phyloP scores from a whole-genome alignment of 2,329 filamentous ascomycete genomes.

The Fusarium continuum region DNA sequence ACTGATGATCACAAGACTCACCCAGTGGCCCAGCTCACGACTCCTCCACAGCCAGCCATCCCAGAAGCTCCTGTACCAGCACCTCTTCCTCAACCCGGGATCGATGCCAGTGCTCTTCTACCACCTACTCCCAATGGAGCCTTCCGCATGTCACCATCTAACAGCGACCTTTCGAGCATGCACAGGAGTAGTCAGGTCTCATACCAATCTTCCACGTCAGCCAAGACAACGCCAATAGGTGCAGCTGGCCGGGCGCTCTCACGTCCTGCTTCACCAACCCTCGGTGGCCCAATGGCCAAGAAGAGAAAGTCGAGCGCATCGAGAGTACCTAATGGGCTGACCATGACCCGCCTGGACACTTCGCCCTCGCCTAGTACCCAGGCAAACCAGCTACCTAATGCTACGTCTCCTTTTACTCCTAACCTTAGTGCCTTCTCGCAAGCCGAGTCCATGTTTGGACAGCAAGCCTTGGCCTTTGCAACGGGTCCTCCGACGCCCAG shows the following conservation, averaged over 20 bases:
- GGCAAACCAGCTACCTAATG: conserved; percentile 51
- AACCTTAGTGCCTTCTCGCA: conserved; percentile 56
- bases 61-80: conserved; percentile 39
- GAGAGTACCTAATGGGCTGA: conserved; percentile 76
- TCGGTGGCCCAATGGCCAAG: conserved; percentile 74
- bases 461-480: conserved; percentile 55
- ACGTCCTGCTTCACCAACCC: conserved; percentile 76
- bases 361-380: conserved; percentile 53
- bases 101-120: conserved; percentile 48
- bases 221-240: conserved; percentile 47
- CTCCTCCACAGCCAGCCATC: conserved; percentile 42
- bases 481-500: conserved; percentile 74
- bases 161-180: conserved; percentile 69
- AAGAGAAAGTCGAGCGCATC: conserved; percentile 82
- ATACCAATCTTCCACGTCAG: conserved; percentile 45
- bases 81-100: conserved; percentile 27
- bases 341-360: conserved; percentile 84
- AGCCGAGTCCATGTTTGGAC: conserved; percentile 58
- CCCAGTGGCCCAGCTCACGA: conserved; percentile 44
- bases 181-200: conserved; percentile 58
- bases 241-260: conserved; percentile 61
- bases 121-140: conserved; percentile 49
- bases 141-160: conserved; percentile 68
- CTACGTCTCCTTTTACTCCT: conserved; percentile 65
- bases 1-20: conserved; percentile 98